Percentiles rank a stretch among this genome's conserved stretches.
These are phyloP conservation scores for Candida qinlingensis DNA, from an alignment of 805 yeast species.

Conservation along the genomic window DNA sequence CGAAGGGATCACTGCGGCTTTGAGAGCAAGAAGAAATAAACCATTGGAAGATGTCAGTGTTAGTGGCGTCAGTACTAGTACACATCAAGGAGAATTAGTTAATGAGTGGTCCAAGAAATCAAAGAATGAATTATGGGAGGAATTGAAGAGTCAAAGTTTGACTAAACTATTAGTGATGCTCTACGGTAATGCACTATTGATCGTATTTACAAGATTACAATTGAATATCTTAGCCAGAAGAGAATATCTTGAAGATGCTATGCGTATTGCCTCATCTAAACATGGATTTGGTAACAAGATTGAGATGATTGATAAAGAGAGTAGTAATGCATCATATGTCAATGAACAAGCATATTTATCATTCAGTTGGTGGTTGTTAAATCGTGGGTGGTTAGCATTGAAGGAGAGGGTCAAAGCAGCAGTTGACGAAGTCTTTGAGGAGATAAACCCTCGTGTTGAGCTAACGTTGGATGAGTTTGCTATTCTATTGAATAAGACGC, in stretches of 20 bases:
- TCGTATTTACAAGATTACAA: constrained; percentile 80
- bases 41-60: constrained; percentile 13
- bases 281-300: constrained; percentile 25
- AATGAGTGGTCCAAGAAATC: constrained; percentile 25
- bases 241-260: constrained; percentile 76
- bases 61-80: background rate
- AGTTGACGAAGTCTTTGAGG: constrained; percentile 57
- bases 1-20: constrained; percentile 64
- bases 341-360: constrained; percentile 81
- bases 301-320: constrained; percentile 16
- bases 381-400: constrained; percentile 72
- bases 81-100: background rate
- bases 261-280: constrained; percentile 53
- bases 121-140: constrained; percentile 77
- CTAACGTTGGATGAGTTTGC: constrained; percentile 59
- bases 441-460: constrained; percentile 68
- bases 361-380: constrained; percentile 89
- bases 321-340: constrained; percentile 30
- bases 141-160: constrained; percentile 68
- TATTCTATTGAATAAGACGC: constrained; percentile 34
- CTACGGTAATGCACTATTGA: constrained; percentile 62
- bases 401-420: constrained; percentile 46
- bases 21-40: constrained; percentile 53
- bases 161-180: constrained; percentile 67
- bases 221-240: constrained; percentile 83